Conservation (phyloP, 768 basidiomycete species). For the Boletellus ananiceps region DNA sequence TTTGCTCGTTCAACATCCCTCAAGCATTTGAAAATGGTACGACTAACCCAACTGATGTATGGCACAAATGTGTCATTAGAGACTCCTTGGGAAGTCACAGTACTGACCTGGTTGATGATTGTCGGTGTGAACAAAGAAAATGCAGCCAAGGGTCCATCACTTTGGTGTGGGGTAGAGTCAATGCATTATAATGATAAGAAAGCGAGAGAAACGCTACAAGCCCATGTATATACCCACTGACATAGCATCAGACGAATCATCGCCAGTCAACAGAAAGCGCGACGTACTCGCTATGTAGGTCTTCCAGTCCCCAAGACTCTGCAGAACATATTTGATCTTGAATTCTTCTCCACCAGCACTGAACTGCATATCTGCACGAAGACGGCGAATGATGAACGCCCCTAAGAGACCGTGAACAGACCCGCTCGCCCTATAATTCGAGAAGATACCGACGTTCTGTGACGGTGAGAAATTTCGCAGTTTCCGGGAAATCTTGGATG, state of each 20-base stretch:
- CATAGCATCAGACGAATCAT: neutral
- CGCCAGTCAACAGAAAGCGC: constrained; percentile 1
- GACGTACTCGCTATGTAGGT: constrained; percentile 64
- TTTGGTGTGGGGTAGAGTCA: constrained; percentile 20
- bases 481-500: constrained; percentile 75
- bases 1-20: neutral
- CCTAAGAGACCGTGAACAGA: constrained; percentile 33
- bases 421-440: neutral
- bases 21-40: neutral
- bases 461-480: constrained; percentile 63
- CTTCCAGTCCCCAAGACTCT: constrained; percentile 66
- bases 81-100: neutral
- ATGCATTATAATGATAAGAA: neutral
- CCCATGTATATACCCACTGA: constrained; percentile 70
- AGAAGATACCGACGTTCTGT: constrained; percentile 47
- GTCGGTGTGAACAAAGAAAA: constrained; percentile 50
- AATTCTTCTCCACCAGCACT: constrained; percentile 61
- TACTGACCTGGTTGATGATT: constrained; percentile 46
- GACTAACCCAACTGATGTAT: constrained; percentile 19
- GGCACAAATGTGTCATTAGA: neutral
- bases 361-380: constrained; percentile 60
- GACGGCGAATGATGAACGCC: constrained; percentile 57
- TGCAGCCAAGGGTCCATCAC: constrained; percentile 48
- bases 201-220: constrained; percentile 41
- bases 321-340: constrained; percentile 50